Percentiles rank a stretch among this genome's conserved stretches.
phyloP scores from a whole-genome alignment of 306 rosid genomes.

The Pyrus communis region DNA sequence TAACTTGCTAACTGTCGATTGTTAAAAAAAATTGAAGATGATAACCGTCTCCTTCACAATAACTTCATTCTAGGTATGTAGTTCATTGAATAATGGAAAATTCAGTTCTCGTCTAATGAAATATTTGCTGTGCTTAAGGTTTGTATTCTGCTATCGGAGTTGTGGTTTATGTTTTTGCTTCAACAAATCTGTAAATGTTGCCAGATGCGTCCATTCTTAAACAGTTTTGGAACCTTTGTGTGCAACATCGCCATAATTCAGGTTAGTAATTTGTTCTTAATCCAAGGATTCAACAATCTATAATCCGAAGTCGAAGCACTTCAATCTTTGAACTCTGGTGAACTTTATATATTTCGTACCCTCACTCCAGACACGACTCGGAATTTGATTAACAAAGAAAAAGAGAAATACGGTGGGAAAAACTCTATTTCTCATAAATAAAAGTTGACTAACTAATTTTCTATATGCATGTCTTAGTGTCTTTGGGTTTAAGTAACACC shows the following conservation, averaged over 20 bases:
- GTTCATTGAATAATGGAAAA: background rate
- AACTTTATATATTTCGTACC: too few relatives aligned
- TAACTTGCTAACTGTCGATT: background rate
- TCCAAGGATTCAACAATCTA: too few relatives aligned
- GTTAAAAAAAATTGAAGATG: background rate
- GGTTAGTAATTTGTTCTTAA: conserved; percentile 31
- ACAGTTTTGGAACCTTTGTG: conserved; percentile 80
- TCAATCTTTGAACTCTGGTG: too few relatives aligned
- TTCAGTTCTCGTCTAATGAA: conserved; percentile 24
- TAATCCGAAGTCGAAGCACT: too few relatives aligned
- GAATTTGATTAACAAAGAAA: too few relatives aligned
- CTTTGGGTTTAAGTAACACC: too few relatives aligned
- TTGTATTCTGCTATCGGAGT: conserved; percentile 60
- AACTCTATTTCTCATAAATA: too few relatives aligned
- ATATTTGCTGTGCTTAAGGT: conserved; percentile 45
- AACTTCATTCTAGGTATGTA: background rate
- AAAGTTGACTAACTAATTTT: too few relatives aligned
- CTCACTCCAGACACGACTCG: too few relatives aligned
- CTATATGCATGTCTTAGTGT: too few relatives aligned
- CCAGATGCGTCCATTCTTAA: conserved; percentile 47
- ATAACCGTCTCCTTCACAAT: background rate
- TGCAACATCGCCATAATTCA: conserved; percentile 57
- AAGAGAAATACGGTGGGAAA: too few relatives aligned
- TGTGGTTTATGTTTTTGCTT: conserved; percentile 51
- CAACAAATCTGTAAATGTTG: conserved; percentile 57